These are phyloP conservation scores for Deuterostichococcus epilithicus DNA, from an alignment of 139 green algal species.

Conservation along the genomic window DNA sequence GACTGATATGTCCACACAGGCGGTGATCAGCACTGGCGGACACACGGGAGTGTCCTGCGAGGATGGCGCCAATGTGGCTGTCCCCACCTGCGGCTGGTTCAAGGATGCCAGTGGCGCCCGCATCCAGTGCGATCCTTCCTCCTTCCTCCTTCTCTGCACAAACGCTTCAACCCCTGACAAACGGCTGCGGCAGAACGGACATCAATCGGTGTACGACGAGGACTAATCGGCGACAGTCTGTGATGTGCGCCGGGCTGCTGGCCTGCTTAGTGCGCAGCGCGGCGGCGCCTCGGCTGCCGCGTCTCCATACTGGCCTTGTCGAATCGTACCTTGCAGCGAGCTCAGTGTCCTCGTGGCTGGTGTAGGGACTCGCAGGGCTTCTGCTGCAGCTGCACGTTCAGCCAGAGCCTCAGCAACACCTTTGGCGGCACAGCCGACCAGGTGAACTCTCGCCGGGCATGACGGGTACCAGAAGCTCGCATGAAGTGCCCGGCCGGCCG, in stretches of 20 bases:
- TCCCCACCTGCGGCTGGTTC: constrained; percentile 76
- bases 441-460: neutral
- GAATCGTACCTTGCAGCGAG: too few relatives aligned
- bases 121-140: constrained; percentile 17
- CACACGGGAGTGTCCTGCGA: constrained; percentile 17
- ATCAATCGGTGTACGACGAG: too few relatives aligned
- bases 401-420: constrained; percentile 14
- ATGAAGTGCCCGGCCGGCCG: neutral
- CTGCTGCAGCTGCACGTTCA: constrained; percentile 56
- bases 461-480: neutral
- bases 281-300: too few relatives aligned
- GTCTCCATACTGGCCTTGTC: too few relatives aligned
- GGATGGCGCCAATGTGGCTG: constrained; percentile 32
- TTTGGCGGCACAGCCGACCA: neutral
- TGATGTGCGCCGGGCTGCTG: too few relatives aligned
- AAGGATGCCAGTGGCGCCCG: constrained; percentile 5
- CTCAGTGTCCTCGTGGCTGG: neutral
- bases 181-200: too few relatives aligned
- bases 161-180: too few relatives aligned
- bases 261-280: too few relatives aligned
- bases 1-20: neutral
- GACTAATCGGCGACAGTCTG: too few relatives aligned
- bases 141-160: neutral
- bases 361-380: constrained; percentile 78
- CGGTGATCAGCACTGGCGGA: constrained; percentile 20